These are phyloP conservation scores for Conoideocrella luteorostrata DNA, from an alignment of 2,329 filamentous ascomycete genomes.

Conservation along the genomic window DNA sequence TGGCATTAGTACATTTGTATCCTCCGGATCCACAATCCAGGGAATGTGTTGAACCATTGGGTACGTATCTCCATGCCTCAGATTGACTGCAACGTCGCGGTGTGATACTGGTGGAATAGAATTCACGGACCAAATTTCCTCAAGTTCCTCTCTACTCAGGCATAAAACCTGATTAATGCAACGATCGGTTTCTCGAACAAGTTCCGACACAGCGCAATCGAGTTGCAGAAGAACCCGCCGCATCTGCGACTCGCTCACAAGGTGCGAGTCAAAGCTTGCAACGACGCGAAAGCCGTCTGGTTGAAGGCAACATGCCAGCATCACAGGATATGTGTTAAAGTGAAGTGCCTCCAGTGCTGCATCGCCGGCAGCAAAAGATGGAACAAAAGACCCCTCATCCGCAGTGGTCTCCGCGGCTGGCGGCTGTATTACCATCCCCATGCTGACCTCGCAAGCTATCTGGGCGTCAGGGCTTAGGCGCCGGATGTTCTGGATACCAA, in stretches of 20 bases:
- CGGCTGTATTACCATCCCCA: slow-evolving; percentile 9
- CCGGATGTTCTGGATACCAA: slow-evolving; percentile 23
- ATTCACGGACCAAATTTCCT: slow-evolving; percentile 25
- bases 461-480: slow-evolving; percentile 10
- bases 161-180: slow-evolving; percentile 29
- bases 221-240: slow-evolving; percentile 29
- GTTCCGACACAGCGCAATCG: slow-evolving; percentile 39
- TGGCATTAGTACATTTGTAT: slow-evolving; percentile 20
- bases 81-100: slow-evolving; percentile 10
- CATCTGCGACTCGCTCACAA: not conserved
- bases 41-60: slow-evolving; percentile 14
- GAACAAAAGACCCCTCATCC: not conserved
- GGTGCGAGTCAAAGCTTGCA: slow-evolving; percentile 1
- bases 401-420: not conserved
- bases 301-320: not conserved
- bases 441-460: slow-evolving; percentile 13
- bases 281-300: slow-evolving; percentile 1
- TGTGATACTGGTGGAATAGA: slow-evolving; percentile 15
- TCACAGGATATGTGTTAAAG: slow-evolving; percentile 5
- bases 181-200: slow-evolving; percentile 32
- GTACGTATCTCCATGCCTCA: slow-evolving; percentile 17
- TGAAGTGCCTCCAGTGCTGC: slow-evolving; percentile 2
- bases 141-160: slow-evolving; percentile 28
- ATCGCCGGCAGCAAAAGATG: not conserved
- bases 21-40: slow-evolving; percentile 23